Conservation (phyloP, 2,329 filamentous ascomycete species). For the Coleophoma cylindrospora region DNA sequence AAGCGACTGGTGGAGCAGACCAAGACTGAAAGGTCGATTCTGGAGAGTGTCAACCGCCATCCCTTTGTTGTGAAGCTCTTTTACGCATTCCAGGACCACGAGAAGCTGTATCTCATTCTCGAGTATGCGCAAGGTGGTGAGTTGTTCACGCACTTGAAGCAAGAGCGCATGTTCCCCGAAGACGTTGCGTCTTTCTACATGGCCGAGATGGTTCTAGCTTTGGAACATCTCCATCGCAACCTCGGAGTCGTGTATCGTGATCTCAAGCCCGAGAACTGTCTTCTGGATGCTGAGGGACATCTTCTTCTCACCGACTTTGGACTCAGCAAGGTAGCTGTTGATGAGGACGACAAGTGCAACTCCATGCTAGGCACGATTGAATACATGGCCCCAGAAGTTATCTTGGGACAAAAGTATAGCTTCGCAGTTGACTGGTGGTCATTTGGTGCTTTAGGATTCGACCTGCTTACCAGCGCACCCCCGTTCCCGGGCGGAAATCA, state of each 20-base stretch:
- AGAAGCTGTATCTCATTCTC: constrained; percentile 94
- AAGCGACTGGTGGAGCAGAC: constrained; percentile 96
- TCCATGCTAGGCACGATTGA: constrained; percentile 93
- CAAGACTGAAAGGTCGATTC: constrained; percentile 89
- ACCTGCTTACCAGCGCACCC: constrained; percentile 86
- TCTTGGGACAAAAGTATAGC: constrained; percentile 83
- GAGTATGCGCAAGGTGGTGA: constrained; percentile 98
- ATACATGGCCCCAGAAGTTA: constrained; percentile 98
- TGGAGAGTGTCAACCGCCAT: constrained; percentile 94
- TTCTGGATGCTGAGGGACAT: constrained; percentile 87
- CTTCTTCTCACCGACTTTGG: constrained; percentile 95
- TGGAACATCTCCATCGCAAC: constrained; percentile 87
- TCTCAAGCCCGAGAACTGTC: constrained; percentile 95
- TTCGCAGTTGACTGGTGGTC: constrained; percentile 99
- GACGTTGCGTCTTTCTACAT: constrained; percentile 92
- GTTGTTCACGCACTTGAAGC: constrained; percentile 88
- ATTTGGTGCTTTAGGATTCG: constrained; percentile 85
- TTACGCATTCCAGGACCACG: constrained; percentile 96
- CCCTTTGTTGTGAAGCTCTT: constrained; percentile 97
- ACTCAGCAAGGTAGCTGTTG: constrained; percentile 86
- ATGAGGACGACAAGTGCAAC: constrained; percentile 67
- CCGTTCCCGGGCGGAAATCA: constrained; percentile 90
- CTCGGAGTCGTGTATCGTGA: constrained; percentile 95
- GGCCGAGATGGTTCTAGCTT: constrained; percentile 93
- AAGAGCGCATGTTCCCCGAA: constrained; percentile 94